Conservation (phyloP, 2,329 filamentous ascomycete genomes). For the Cladosporium cucumerinum region DNA sequence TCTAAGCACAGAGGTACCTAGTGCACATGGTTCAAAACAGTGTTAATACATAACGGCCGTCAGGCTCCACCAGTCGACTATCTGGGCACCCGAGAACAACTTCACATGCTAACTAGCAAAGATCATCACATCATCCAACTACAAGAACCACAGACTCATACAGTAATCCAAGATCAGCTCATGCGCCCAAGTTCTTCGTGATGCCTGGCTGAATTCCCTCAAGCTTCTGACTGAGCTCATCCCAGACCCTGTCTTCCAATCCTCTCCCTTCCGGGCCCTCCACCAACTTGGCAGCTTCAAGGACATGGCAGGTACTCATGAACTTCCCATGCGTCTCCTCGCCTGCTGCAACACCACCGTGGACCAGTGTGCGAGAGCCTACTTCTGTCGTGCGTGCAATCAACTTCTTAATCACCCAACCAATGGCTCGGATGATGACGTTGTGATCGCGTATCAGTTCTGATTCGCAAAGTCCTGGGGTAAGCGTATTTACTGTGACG, state of each 20-base stretch:
- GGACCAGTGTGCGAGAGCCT: conserved; percentile 41
- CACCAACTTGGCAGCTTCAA: conserved; percentile 34
- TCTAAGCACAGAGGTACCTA: background rate
- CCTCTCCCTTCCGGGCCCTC: conserved; percentile 36
- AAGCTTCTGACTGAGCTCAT: conserved; percentile 39
- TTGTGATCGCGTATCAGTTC: conserved; percentile 41
- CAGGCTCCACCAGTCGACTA: background rate
- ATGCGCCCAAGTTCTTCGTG: conserved; percentile 23
- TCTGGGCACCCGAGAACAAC: background rate
- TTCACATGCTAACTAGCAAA: background rate
- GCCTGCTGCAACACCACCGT: conserved; percentile 31
- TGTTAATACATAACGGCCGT: background rate
- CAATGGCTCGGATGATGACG: conserved; percentile 4
- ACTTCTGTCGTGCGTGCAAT: conserved; percentile 40
- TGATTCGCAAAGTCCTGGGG: conserved; percentile 54
- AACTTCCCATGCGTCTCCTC: conserved; percentile 15
- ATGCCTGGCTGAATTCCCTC: conserved; percentile 38
- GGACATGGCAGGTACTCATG: conserved; percentile 13
- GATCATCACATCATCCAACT: background rate
- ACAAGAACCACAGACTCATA: background rate
- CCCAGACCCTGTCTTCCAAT: conserved; percentile 39
- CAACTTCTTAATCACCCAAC: conserved; percentile 23
- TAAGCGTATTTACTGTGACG: conserved; percentile 51
- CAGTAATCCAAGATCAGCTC: background rate
- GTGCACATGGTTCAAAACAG: background rate